Percentiles rank a stretch among this genome's conserved stretches.
phyloP scores from a whole-genome alignment of 305 asterid species.

The Solanum hybrid region DNA sequence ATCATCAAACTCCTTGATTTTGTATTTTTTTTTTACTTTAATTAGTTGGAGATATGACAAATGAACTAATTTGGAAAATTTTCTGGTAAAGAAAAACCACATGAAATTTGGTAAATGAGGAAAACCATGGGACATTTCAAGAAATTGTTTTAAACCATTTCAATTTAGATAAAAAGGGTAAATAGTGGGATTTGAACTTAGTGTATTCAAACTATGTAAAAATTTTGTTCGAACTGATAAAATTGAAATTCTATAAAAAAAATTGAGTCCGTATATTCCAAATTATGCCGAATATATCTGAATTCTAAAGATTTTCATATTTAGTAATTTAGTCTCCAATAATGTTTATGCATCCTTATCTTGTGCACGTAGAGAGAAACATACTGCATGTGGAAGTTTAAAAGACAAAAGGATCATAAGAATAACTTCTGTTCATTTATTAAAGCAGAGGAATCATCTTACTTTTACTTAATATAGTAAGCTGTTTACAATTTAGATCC shows the following conservation, averaged over 20 bases:
- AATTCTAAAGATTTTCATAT: neutral
- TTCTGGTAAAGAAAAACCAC: neutral
- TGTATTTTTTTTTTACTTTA: neutral
- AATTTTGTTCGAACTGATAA: neutral
- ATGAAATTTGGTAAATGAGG: neutral
- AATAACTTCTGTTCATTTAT: neutral
- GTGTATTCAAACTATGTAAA: neutral
- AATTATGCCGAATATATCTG: neutral
- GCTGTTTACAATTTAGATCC: neutral
- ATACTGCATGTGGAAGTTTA: neutral
- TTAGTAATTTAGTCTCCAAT: neutral
- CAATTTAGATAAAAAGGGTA: neutral
- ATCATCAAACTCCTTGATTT: neutral
- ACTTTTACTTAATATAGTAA: neutral
- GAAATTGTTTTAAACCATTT: neutral
- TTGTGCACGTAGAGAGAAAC: neutral
- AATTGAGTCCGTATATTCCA: neutral
- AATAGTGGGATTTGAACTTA: neutral
- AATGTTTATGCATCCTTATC: neutral
- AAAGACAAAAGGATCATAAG: neutral
- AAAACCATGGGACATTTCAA: neutral
- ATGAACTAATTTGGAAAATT: neutral
- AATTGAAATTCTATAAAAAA: neutral
- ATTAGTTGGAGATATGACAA: neutral
- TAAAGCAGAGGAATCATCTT: neutral